phyloP scores from a whole-genome alignment of 2,329 filamentous ascomycete species.

The Colletotrichum shisoi region DNA sequence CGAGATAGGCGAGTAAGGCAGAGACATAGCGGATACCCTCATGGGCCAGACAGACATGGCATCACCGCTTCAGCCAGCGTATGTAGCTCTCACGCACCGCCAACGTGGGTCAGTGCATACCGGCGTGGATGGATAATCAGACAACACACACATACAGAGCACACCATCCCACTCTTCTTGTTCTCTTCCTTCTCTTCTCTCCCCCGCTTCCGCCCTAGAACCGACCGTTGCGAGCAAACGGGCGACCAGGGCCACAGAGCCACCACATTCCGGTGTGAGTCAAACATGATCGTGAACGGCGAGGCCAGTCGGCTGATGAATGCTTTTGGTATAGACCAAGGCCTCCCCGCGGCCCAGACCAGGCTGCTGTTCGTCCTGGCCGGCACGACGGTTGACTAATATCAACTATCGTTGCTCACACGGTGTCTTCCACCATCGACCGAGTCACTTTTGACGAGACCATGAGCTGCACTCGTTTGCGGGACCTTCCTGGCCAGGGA shows the following conservation, averaged over 20 bases:
- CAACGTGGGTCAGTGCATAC: constrained; percentile 3
- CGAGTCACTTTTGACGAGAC: neutral
- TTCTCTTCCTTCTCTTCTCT: neutral
- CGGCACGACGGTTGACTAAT: neutral
- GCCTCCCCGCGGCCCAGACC: neutral
- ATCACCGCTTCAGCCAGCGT: neutral
- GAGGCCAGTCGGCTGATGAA: neutral
- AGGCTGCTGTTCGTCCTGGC: neutral
- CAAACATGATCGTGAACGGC: constrained; percentile 5
- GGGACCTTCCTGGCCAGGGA: neutral
- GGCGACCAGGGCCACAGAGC: neutral
- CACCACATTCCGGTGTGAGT: constrained; percentile 11
- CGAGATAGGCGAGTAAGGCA: neutral
- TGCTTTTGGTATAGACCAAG: neutral
- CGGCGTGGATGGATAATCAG: neutral
- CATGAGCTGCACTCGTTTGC: neutral
- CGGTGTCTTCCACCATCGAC: neutral
- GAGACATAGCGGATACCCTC: neutral
- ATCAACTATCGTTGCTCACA: neutral
- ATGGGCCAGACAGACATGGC: neutral
- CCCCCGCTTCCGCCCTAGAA: constrained; percentile 8
- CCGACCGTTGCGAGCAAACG: constrained; percentile 18
- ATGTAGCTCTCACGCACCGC: neutral
- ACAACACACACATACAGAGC: neutral
- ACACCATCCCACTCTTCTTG: no score